Base-by-base conservation (phyloP, 1,284 basidiomycete genomes). In the Erythrobasidium hasegawianum region DNA sequence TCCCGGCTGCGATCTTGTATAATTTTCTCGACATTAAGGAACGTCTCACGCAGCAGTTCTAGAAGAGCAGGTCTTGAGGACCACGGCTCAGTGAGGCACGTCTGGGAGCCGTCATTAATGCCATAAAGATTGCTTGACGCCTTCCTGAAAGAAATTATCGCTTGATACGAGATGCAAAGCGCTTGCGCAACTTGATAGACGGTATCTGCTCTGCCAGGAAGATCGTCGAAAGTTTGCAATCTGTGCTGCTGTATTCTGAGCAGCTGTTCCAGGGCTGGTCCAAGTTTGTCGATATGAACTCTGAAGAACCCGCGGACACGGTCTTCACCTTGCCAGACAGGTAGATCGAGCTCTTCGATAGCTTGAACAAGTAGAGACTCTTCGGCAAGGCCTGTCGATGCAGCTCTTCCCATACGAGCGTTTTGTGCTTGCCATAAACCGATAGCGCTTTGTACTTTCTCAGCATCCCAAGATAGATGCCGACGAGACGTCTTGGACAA, bases 391-490 rank as follows among this genome's bases (percentile, higher is more conserved):
- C 43, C 43, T 47, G 16, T 8, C 14, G 43, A 47, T 5, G 43
- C 7, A 8, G 7, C n/a, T 47, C 22, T 5, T 24, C 43, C 43
- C n/a, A 47, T 76, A 0, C 78, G 65, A 26, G 86, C 83, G 74
- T 93, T 92, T 75, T 93, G 86, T 72, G 83, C 82, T 26, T 85
- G 75, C 95, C 95, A 98, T 18, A 97, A 80, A 43, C 89, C 87
- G 66, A 86, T 83, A 2, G 86, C 87, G 1, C 90, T 87, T 68
- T 87, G 87, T 13, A 97, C 80, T 72, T 91, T 90, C 78, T 97
- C 93, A 1, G 90, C 90, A 75, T 97, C 88, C n/a, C 82, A 83
- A 24, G 86, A 86, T 43, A 98, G 80, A 41, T 82, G 81, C 71
- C 93, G 85, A 33, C 90, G 84, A 62, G 86, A 85, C 39, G 81